Evolutionary conservation across 768 basidiomycete genomes (phyloP).

Genomic region (Boletus barrowsii): DNA sequence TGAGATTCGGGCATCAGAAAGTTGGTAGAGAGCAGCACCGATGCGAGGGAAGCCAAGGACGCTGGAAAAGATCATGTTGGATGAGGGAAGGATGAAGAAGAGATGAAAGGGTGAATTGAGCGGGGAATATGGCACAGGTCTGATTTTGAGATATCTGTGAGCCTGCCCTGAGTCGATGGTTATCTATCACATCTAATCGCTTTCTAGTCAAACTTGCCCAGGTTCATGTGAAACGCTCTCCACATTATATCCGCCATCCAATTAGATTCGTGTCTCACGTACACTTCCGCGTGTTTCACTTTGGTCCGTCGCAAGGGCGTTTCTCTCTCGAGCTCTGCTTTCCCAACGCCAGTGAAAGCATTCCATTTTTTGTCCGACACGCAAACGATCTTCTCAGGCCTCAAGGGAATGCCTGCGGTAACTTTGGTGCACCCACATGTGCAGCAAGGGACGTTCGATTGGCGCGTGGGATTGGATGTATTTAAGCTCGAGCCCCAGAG

Average conservation of each 20-base stretch:
- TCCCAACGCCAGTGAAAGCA: background rate
- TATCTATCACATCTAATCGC: conserved; percentile 24
- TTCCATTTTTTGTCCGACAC: background rate
- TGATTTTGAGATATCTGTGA: conserved; percentile 28
- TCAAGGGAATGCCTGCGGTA: no score
- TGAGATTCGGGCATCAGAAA: background rate
- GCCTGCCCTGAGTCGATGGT: conserved; percentile 34
- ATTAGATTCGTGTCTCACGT: no score
- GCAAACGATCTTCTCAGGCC: no score
- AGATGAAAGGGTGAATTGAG: conserved; percentile 13
- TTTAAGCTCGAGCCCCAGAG: no score
- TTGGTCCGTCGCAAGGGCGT: no score
- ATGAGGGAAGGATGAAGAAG: conserved; percentile 9
- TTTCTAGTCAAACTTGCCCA: background rate
- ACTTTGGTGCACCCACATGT: no score
- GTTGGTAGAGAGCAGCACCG: conserved; percentile 32
- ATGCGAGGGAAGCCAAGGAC: conserved; percentile 94
- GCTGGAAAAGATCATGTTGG: conserved; percentile 71
- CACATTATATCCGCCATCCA: no score
- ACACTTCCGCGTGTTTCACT: no score
- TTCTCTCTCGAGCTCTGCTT: background rate
- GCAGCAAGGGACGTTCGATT: no score
- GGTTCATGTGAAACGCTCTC: conserved; percentile 17
- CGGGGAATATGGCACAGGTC: background rate
- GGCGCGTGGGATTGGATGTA: no score